Evolutionary conservation across 495 filamentous ascomycete genomes (phyloP).

Genomic region (Penicilliopsis zonata): DNA sequence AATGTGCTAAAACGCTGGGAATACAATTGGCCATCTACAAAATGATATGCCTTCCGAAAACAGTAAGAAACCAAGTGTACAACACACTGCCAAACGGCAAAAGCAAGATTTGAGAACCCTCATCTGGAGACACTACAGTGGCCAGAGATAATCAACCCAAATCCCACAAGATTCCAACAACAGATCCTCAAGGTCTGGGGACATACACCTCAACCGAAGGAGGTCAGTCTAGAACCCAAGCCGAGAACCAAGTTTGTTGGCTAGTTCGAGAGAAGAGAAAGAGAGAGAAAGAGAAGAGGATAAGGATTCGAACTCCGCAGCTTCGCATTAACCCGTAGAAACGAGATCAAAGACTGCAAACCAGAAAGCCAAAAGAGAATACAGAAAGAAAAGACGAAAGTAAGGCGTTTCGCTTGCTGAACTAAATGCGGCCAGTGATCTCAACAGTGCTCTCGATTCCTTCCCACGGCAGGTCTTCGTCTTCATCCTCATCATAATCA

Average conservation of each 20-base stretch:
- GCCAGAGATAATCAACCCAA: neutral
- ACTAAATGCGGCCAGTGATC: conserved; percentile 21
- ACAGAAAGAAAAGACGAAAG: neutral
- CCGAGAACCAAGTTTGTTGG: neutral
- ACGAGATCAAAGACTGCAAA: neutral
- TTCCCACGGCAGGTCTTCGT: conserved; percentile 38
- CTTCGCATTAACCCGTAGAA: no score
- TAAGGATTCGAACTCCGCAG: no score
- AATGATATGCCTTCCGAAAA: no score
- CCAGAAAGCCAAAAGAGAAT: conserved; percentile 1
- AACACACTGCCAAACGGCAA: no score
- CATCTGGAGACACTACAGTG: no score
- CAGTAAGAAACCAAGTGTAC: no score
- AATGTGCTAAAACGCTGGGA: no score
- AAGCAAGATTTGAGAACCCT: no score
- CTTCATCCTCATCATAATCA: conserved; percentile 20
- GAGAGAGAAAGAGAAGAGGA: conserved; percentile 1
- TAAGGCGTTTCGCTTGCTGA: conserved; percentile 8
- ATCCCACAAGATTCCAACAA: neutral
- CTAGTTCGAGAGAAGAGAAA: neutral
- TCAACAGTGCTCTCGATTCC: conserved; percentile 41
- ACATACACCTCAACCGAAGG: conserved; percentile 3
- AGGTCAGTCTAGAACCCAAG: conserved; percentile 10
- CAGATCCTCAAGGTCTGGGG: neutral
- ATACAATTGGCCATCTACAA: no score